Evolutionary conservation across 1,139 yeast genomes (phyloP), one percentile per base, ranked within the genome.

Genomic region (Yamadazyma buinensis): DNA sequence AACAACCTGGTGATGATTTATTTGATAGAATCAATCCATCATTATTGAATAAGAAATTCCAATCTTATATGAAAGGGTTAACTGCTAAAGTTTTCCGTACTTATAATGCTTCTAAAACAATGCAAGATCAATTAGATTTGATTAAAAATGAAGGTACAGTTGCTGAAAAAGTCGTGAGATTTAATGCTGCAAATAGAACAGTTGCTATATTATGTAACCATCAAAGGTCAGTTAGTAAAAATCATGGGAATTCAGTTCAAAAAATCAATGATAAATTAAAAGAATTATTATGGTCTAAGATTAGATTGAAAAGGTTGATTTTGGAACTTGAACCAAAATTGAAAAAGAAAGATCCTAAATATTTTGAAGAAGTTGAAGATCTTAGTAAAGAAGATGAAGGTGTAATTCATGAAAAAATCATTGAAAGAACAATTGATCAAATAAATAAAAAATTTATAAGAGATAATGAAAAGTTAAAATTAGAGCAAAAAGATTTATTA

Each of bases 71-170:
- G 95, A 80, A 85, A 29, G 97, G 97, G 0, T 70, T 92, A 47
- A 87, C 97, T 0, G 97, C 98, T 9, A 90, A 90, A 57, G 97
- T 88, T 15, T 92, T 92, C 72, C 95, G 97, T 79, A 90, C 97
- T 0, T 92, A 86, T 57, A 90, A 90, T 62, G 97, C 97, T 0
- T 85, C 97, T 2, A 85, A 86, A 55, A 88, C 97, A 2, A 88
- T 90, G 97, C 97, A 90, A 61, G 95, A 88, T 54, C 96, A 87
- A 57, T 59, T 90, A 40, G 95, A 86, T 54, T 63, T 80, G 51
- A 87, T 90, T 43, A 73, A 80, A 15, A 83, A 86, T 53, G 84
- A 78, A 53, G 97, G 97, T 24, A 80, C 95, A 0, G 84, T 87
- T 11, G 81, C 84, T 13, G 97, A 90, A 55, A 90, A 88, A 54